Percentiles rank a stretch among this genome's conserved stretches.
Evolutionary conservation across 1,139 yeast species (phyloP).

Genomic region (Wickerhamomyces sp.): DNA sequence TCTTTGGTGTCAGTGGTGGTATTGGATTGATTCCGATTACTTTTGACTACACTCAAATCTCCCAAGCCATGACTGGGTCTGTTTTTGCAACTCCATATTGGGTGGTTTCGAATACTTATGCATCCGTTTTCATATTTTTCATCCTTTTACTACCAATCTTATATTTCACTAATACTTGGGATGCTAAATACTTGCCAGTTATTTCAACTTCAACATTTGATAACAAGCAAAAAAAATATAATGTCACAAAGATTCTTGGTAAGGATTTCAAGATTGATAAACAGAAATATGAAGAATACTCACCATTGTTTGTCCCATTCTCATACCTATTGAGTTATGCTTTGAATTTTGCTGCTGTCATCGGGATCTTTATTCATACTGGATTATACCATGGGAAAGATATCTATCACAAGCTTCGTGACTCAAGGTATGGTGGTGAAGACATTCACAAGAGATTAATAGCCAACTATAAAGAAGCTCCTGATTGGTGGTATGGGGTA

Average conservation of each 20-base stretch:
- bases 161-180: conserved; percentile 36
- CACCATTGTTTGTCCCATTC: conserved; percentile 36
- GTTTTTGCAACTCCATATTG: conserved; percentile 56
- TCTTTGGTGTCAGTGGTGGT: conserved; percentile 49
- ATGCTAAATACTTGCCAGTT: conserved; percentile 37
- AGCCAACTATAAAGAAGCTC: conserved; percentile 33
- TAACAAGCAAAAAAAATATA: conserved; percentile 29
- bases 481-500: conserved; percentile 36
- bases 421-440: conserved; percentile 30
- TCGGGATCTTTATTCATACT: conserved; percentile 36
- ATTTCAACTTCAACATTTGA: conserved; percentile 34
- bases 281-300: conserved; percentile 29
- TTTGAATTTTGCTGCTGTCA: conserved; percentile 37
- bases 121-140: conserved; percentile 29
- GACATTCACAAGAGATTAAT: conserved; percentile 38
- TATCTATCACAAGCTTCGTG: conserved; percentile 27
- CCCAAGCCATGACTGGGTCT: conserved; percentile 34
- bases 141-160: conserved; percentile 29
- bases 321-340: conserved; percentile 37
- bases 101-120: conserved; percentile 33
- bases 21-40: conserved; percentile 49
- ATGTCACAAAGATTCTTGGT: conserved; percentile 36
- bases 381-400: conserved; percentile 36
- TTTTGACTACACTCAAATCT: conserved; percentile 41
- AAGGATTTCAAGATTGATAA: conserved; percentile 24